Evolutionary conservation across 116 monocot species (phyloP).

Genomic region (Zostera marina): DNA sequence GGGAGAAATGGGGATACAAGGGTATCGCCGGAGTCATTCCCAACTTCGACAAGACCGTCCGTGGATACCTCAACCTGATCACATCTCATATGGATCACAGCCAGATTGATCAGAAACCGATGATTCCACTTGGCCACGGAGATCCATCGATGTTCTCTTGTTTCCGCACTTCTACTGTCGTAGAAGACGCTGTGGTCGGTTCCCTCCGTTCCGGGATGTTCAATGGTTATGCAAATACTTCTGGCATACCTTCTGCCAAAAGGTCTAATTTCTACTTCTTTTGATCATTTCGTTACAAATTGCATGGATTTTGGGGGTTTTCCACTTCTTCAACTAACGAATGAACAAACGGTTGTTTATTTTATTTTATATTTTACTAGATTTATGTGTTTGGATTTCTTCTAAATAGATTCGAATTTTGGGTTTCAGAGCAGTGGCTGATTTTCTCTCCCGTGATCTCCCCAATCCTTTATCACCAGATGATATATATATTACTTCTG

Average conservation of each 20-base stretch:
- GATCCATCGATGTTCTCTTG: too few relatives aligned
- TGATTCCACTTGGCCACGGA: constrained; percentile 13
- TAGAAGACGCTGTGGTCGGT: too few relatives aligned
- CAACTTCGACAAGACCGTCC: constrained; percentile 8
- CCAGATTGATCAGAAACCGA: constrained; percentile 6
- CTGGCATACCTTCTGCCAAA: too few relatives aligned
- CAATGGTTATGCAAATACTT: constrained; percentile 9
- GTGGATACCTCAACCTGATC: constrained; percentile 16
- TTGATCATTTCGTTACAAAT: too few relatives aligned
- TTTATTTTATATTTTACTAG: too few relatives aligned
- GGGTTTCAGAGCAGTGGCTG: constrained; percentile 42
- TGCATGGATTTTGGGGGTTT: too few relatives aligned
- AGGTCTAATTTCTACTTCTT: too few relatives aligned
- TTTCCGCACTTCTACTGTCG: too few relatives aligned
- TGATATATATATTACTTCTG: constrained; percentile 48
- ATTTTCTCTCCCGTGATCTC: constrained; percentile 32
- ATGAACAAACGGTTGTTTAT: too few relatives aligned
- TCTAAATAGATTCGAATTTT: too few relatives aligned
- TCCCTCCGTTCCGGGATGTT: constrained; percentile 10
- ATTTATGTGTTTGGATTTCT: not conserved
- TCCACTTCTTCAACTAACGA: too few relatives aligned
- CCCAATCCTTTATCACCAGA: constrained; percentile 36
- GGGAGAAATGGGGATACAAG: constrained; percentile 24
- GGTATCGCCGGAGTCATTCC: constrained; percentile 5
- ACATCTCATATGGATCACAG: constrained; percentile 12